A percentile compares a stretch with the other conserved stretches of the same genome.
Evolutionary conservation across 2,329 filamentous ascomycete genomes (phyloP).

Genomic region (Xylariaceae sp.): DNA sequence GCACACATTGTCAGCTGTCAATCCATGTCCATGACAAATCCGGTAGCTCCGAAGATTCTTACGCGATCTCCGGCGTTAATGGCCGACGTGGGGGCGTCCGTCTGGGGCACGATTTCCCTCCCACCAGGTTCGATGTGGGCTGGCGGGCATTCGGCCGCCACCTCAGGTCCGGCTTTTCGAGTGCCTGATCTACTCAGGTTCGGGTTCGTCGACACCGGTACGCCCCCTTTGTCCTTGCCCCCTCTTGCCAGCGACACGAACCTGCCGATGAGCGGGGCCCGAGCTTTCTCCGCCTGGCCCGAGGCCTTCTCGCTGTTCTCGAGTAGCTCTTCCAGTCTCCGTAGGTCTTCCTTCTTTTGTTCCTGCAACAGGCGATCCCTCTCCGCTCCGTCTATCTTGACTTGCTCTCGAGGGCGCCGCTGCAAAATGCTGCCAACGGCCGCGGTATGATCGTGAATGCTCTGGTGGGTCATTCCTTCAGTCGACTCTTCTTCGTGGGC

Average conservation of each 20-base stretch:
- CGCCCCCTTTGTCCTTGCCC: conserved; percentile 35
- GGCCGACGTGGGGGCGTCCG: conserved; percentile 73
- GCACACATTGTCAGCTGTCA: conserved; percentile 24
- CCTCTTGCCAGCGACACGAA: conserved; percentile 41
- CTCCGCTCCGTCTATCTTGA: conserved; percentile 41
- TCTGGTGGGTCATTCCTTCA: conserved; percentile 16
- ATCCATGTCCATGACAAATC: conserved; percentile 7
- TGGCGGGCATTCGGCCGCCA: conserved; percentile 23
- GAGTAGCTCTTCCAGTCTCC: conserved; percentile 40
- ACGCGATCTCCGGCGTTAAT: conserved; percentile 75
- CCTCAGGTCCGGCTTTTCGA: conserved; percentile 16
- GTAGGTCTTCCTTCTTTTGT: conserved; percentile 44
- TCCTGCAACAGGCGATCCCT: conserved; percentile 44
- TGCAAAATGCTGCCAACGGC: conserved; percentile 18
- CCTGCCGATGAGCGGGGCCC: conserved; percentile 43
- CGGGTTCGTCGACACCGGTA: conserved; percentile 30
- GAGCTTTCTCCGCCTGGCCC: conserved; percentile 27
- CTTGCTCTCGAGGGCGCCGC: conserved; percentile 17
- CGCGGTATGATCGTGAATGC: conserved; percentile 15
- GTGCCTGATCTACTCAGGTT: conserved; percentile 30
- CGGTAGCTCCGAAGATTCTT: conserved; percentile 33
- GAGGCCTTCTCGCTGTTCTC: conserved; percentile 30
- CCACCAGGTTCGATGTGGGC: conserved; percentile 39
- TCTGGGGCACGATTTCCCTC: conserved; percentile 44
- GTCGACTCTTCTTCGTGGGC: conserved; percentile 11